Percentiles rank a stretch among this genome's conserved stretches.
phyloP scores from a whole-genome alignment of 495 filamentous ascomycete genomes.

The Xylaria telfairii region DNA sequence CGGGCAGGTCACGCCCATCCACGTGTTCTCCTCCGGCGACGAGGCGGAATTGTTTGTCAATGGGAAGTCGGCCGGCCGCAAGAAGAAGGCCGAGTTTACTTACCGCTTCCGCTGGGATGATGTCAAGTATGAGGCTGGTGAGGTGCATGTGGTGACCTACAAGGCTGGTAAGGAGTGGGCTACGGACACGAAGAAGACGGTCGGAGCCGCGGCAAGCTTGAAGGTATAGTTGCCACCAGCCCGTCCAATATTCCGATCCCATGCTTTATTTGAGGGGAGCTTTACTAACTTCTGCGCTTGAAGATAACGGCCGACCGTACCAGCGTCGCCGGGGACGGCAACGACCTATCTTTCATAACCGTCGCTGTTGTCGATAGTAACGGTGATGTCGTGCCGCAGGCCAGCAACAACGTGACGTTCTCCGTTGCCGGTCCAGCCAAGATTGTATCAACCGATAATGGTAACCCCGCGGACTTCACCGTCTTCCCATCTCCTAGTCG shows the following conservation, averaged over 20 bases:
- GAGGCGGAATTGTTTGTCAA: slow-evolving; percentile 60
- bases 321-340: slow-evolving; percentile 45
- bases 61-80: slow-evolving; percentile 47
- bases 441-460: slow-evolving; percentile 56
- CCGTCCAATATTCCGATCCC: not conserved
- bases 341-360: slow-evolving; percentile 51
- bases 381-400: slow-evolving; percentile 46
- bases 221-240: slow-evolving; percentile 24
- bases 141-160: slow-evolving; percentile 51
- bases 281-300: slow-evolving; percentile 1
- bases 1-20: slow-evolving; percentile 54
- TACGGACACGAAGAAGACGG: slow-evolving; percentile 44
- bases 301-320: slow-evolving; percentile 42
- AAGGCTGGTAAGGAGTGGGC: slow-evolving; percentile 52
- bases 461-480: slow-evolving; percentile 51
- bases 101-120: slow-evolving; percentile 59
- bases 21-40: slow-evolving; percentile 54
- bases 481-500: slow-evolving; percentile 49
- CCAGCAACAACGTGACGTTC: slow-evolving; percentile 48
- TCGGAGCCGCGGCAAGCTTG: slow-evolving; percentile 40
- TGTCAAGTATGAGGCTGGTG: slow-evolving; percentile 50
- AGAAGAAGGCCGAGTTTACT: slow-evolving; percentile 38
- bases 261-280: too few relatives aligned
- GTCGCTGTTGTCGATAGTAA: slow-evolving; percentile 49
- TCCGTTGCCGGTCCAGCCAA: slow-evolving; percentile 46